Conservation (phyloP, 2,329 filamentous ascomycete species). For the Colletotrichum tropicale region DNA sequence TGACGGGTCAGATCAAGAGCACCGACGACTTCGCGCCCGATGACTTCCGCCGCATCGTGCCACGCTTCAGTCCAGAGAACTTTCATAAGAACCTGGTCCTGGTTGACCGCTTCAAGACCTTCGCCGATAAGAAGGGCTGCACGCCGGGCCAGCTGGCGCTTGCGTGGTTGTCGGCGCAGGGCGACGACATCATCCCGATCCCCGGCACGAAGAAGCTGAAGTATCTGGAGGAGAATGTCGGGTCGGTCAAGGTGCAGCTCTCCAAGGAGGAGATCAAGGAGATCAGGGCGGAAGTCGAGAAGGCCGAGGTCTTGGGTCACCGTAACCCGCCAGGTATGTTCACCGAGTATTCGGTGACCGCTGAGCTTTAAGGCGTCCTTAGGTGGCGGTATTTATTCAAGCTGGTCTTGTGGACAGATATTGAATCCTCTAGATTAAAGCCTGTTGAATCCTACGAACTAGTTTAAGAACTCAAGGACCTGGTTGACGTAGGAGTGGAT, state of each 20-base stretch:
- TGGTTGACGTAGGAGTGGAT: no score
- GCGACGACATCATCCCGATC: neutral
- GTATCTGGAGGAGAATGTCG: neutral
- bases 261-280: neutral
- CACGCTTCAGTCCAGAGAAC: neutral
- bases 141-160: neutral
- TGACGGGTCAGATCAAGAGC: neutral
- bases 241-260: neutral
- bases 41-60: neutral
- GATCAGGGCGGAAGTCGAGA: neutral
- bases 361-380: neutral
- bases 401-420: neutral
- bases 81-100: neutral
- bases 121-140: neutral
- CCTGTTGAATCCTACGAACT: no score
- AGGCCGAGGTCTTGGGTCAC: neutral
- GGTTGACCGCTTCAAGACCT: neutral
- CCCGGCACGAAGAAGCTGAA: neutral
- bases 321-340: neutral
- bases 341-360: neutral
- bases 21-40: neutral
- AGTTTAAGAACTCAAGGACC: no score
- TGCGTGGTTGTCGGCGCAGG: neutral
- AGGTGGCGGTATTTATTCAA: neutral
- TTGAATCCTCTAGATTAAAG: no score